Percentiles rank a stretch among this genome's conserved stretches.
Conservation (phyloP, 2,329 filamentous ascomycete species). For the Trichoderma lentiforme region DNA sequence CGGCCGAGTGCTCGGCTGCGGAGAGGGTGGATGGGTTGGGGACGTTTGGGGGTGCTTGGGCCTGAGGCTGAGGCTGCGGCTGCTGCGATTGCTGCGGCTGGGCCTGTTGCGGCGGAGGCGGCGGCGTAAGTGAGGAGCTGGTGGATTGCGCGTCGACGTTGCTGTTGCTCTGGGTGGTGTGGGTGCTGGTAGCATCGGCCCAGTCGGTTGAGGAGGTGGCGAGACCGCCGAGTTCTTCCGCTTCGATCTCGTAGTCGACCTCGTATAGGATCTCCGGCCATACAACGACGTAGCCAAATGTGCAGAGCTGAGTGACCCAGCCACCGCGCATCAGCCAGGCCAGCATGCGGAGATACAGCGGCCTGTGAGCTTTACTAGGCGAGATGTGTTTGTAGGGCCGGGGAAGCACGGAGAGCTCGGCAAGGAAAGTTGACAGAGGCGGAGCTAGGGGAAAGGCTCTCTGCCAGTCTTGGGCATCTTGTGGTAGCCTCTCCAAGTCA, state of each 20-base stretch:
- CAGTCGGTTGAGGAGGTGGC: conserved; percentile 19
- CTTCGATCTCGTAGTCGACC: conserved; percentile 68
- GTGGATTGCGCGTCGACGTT: conserved; percentile 4
- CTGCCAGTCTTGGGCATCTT: conserved; percentile 69
- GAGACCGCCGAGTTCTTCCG: conserved; percentile 56
- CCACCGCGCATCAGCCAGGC: conserved; percentile 90
- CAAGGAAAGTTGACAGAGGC: conserved; percentile 81
- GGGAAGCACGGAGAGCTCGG: conserved; percentile 73
- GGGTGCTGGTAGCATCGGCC: conserved; percentile 13
- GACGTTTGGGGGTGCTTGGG: conserved; percentile 27
- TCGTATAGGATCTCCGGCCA: conserved; percentile 78
- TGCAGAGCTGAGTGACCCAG: conserved; percentile 91
- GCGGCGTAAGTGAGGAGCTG: conserved; percentile 3
- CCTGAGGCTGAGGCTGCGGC: conserved; percentile 19
- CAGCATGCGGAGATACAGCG: conserved; percentile 83
- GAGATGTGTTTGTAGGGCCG: conserved; percentile 80
- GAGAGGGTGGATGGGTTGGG: conserved; percentile 25
- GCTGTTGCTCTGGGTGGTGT: background rate
- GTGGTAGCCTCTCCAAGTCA: conserved; percentile 67
- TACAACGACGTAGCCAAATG: conserved; percentile 85
- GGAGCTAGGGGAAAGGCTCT: conserved; percentile 79
- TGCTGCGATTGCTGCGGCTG: conserved; percentile 19
- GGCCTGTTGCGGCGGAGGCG: background rate
- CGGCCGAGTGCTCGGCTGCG: conserved; percentile 52
- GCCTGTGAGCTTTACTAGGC: conserved; percentile 82